Base-by-base conservation (phyloP, 345 rosid species). In the Citrus maxima region DNA sequence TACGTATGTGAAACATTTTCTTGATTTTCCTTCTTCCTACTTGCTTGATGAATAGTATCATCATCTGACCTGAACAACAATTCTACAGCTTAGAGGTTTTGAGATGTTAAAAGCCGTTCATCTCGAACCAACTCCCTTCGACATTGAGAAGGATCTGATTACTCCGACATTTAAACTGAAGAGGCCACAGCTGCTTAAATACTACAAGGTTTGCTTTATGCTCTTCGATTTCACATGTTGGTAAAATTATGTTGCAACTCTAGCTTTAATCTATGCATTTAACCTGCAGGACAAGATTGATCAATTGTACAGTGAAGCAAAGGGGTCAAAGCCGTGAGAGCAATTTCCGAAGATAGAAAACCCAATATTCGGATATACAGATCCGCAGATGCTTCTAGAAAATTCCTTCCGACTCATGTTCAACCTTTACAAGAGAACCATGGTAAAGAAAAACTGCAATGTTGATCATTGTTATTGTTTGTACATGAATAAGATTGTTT, bases 131-230 rank as follows among this genome's bases (percentile, higher is more conserved):
- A 85, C 56, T 60, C 94, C 85, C 12, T 94, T 96, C 75, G 95
- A 92, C 84, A 90, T 96, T 55, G 98, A 89, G 78, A 87, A 95
- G 84, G 96, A 94, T 79, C 83, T 96, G 79, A 76, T 94, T 75
- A 96, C 97, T 38, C 98, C 98, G 40, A 94, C 99, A 16, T 91
- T 91, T 76, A 96, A 96, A 81, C 74, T 94, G 75, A 96, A 94
- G 88, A 92, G 99, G 82, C 97, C 99, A 5, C 97, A 96, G 72
- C 85, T 94, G 62, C 97, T 96, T 76, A 87, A 89, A 78, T 84
- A 83, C 79, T 96, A 96, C 88, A 89, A 91, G 97, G 99, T 90
- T 30, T n/a, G 54, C 27, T 30, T 18, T 38, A 8, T 54, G 7
- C 38, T 30, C 18, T 30, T 30, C 4, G 40, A 7, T 30, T 24